phyloP scores from a whole-genome alignment of 345 rosid genomes.

The Populus davidiana region DNA sequence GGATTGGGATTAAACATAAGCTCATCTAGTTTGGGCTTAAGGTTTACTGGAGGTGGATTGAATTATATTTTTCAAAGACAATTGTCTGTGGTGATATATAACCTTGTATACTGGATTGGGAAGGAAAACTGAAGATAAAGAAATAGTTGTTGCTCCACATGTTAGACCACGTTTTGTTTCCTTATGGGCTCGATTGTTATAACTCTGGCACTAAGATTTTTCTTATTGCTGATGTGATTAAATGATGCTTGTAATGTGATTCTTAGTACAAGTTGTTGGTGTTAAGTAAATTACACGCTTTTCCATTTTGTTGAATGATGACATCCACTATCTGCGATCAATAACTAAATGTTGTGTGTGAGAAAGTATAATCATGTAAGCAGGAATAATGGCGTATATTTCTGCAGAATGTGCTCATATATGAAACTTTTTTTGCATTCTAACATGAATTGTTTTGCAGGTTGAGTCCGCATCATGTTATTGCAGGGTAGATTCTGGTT shows the following conservation, averaged over 20 bases:
- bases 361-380: background rate
- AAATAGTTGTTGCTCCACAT: background rate
- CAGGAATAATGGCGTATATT: background rate
- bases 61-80: background rate
- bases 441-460: slow-evolving; percentile 41
- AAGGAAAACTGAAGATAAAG: background rate
- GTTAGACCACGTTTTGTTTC: background rate
- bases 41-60: background rate
- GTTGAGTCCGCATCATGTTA: slow-evolving; percentile 96
- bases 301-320: background rate
- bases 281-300: background rate
- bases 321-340: background rate
- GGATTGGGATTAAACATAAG: background rate
- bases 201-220: background rate
- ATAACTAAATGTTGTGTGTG: background rate
- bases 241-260: background rate
- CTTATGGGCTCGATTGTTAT: background rate
- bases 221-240: background rate
- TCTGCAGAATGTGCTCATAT: background rate
- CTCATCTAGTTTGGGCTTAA: background rate
- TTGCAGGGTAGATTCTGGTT: slow-evolving; percentile 88
- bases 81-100: background rate
- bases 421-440: background rate
- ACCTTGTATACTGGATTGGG: background rate
- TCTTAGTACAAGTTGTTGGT: background rate